These are phyloP conservation scores for Phylloporus scabripes DNA, from an alignment of 768 basidiomycete species.

Conservation along the genomic window DNA sequence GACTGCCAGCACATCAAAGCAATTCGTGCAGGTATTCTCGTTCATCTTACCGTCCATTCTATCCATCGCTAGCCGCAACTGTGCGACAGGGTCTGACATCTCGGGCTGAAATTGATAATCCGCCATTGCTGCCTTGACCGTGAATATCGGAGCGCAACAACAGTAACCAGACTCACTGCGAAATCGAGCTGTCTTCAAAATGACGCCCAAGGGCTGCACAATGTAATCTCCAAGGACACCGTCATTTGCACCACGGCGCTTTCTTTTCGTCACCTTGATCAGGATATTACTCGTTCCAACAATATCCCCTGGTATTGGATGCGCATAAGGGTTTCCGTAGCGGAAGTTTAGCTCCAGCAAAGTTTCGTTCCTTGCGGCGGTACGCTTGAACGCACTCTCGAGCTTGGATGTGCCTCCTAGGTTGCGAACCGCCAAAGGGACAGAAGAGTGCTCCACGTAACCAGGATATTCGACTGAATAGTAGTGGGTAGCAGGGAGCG, in stretches of 20 bases:
- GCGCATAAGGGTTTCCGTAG: constrained; percentile 70
- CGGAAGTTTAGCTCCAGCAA: constrained; percentile 74
- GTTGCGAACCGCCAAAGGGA: constrained; percentile 54
- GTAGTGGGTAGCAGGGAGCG: constrained; percentile 55
- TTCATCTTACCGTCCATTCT: constrained; percentile 70
- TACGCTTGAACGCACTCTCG: constrained; percentile 72
- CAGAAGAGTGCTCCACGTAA: constrained; percentile 61
- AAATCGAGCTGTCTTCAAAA: constrained; percentile 84
- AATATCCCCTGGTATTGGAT: constrained; percentile 80
- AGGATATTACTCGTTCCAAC: constrained; percentile 76
- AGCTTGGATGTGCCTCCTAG: constrained; percentile 68
- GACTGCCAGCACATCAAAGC: constrained; percentile 40
- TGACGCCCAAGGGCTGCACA: constrained; percentile 63
- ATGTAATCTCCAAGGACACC: constrained; percentile 61
- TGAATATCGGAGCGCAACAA: not conserved
- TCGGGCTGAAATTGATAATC: constrained; percentile 89
- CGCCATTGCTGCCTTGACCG: constrained; percentile 66
- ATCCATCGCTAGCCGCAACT: constrained; percentile 69
- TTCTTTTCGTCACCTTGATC: constrained; percentile 75
- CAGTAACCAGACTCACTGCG: constrained; percentile 57
- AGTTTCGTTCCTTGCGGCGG: constrained; percentile 53
- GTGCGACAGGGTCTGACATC: constrained; percentile 59
- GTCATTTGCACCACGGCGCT: constrained; percentile 38
- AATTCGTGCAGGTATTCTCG: not conserved
- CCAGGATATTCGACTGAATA: constrained; percentile 91